These are phyloP conservation scores for Colletotrichum scovillei DNA, from an alignment of 2,329 filamentous ascomycete genomes.

Conservation along the genomic window DNA sequence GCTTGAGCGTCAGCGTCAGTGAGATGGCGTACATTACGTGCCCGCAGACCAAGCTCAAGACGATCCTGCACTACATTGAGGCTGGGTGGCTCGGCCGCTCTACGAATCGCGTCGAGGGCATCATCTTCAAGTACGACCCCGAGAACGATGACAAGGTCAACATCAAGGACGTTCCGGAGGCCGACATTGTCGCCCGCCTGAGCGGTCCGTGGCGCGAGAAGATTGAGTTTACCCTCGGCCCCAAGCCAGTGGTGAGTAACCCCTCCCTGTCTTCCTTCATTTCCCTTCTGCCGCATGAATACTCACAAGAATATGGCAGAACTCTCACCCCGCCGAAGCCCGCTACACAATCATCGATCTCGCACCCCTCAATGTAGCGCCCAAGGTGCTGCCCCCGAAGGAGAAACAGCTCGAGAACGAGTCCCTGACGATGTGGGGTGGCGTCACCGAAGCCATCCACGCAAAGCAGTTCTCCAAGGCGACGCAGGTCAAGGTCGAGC, in stretches of 20 bases:
- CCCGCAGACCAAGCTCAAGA: slow-evolving; percentile 89
- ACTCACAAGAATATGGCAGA: slow-evolving; percentile 41
- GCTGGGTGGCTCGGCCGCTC: slow-evolving; percentile 94
- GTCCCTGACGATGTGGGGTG: slow-evolving; percentile 87
- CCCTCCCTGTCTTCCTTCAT: slow-evolving; percentile 1
- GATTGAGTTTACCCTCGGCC: slow-evolving; percentile 69
- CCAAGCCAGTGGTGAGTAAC: slow-evolving; percentile 69
- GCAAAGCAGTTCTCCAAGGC: slow-evolving; percentile 86
- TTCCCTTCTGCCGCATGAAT: slow-evolving; percentile 2
- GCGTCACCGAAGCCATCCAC: slow-evolving; percentile 87
- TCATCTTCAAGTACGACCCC: slow-evolving; percentile 91
- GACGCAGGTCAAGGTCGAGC: slow-evolving; percentile 87
- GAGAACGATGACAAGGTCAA: slow-evolving; percentile 83
- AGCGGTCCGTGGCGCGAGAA: slow-evolving; percentile 88
- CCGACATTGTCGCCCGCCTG: slow-evolving; percentile 84
- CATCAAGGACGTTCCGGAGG: slow-evolving; percentile 87
- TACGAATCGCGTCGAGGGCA: slow-evolving; percentile 90
- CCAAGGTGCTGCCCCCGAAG: slow-evolving; percentile 82
- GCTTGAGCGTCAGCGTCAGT: slow-evolving; percentile 89
- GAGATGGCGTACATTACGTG: slow-evolving; percentile 92
- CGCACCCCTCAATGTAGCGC: slow-evolving; percentile 80
- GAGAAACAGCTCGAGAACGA: slow-evolving; percentile 89
- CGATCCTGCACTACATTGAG: slow-evolving; percentile 91
- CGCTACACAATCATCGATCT: slow-evolving; percentile 88
- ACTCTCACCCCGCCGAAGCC: slow-evolving; percentile 64